These are phyloP conservation scores for Quercus engelmannii DNA, from an alignment of 306 rosid genomes.

Conservation along the genomic window DNA sequence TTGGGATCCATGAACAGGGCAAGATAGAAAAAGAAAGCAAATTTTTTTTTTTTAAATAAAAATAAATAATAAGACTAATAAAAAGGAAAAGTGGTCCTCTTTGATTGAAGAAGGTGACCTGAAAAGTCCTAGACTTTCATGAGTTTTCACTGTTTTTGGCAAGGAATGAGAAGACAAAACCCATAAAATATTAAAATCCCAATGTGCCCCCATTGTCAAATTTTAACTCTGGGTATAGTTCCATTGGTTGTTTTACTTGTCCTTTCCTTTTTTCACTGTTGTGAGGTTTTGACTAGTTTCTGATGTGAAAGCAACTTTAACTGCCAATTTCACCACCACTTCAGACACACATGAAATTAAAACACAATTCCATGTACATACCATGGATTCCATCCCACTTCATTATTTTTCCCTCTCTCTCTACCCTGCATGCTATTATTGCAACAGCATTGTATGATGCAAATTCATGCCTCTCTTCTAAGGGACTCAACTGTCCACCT, in stretches of 20 bases:
- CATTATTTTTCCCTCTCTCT: background rate
- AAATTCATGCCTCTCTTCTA: slow-evolving; percentile 27
- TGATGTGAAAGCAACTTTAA: slow-evolving; percentile 49
- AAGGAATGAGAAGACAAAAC: slow-evolving; percentile 46
- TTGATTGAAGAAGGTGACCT: slow-evolving; percentile 74
- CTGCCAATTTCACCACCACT: slow-evolving; percentile 38
- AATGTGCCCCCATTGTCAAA: slow-evolving; percentile 36
- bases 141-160: slow-evolving; percentile 88
- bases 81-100: slow-evolving; percentile 39
- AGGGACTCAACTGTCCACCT: slow-evolving; percentile 40
- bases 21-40: background rate
- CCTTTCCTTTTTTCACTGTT: slow-evolving; percentile 43
- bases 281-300: slow-evolving; percentile 44
- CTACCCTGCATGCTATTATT: slow-evolving; percentile 35
- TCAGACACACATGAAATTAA: background rate
- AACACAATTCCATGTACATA: slow-evolving; percentile 13
- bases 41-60: background rate
- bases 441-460: slow-evolving; percentile 21
- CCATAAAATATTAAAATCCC: slow-evolving; percentile 47
- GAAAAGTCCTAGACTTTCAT: slow-evolving; percentile 77
- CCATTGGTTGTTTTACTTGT: background rate
- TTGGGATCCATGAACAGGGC: slow-evolving; percentile 92
- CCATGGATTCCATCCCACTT: background rate
- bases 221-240: slow-evolving; percentile 18
- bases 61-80: background rate